Base-by-base conservation (phyloP, 768 basidiomycete genomes). In the Pleurotus djamor region DNA sequence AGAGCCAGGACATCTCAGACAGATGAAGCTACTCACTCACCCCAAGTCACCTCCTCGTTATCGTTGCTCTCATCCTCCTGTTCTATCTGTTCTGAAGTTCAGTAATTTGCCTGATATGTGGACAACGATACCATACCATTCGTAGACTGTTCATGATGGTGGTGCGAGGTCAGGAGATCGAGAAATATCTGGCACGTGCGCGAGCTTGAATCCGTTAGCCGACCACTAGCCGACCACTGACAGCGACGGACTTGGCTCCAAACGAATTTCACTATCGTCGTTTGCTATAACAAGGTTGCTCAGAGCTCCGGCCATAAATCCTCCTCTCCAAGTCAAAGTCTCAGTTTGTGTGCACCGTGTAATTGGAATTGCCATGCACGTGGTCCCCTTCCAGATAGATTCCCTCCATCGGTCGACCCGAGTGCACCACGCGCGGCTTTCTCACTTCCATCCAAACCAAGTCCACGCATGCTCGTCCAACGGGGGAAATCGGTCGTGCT, bases 41-140 rank as follows among this genome's bases (percentile, higher is more conserved):
- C 92, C 92, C 91, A 93, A 37, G 90, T 91, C 51, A 94, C 92
- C 69, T 94, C 90, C 17, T 83, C 82, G 14, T 80, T 79, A 60
- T 91, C 87, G 52, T 90, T 87, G 54, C 74, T 80, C 72, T 93
- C 92, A 59, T 93, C 91, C 65, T 90, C 85, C 59, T 86, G 85
- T 65, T 86, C 82, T 64, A 93, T 76, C 91, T 92, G 67, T 57
- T 50, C 55, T 28, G 34, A 16, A 33, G 35, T 16, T 48, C 16
- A 48, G 48, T 57, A 59, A 60, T 59, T 59, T 37, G 48, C 48
- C n/a, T 10, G 41, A 47, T 2, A 9, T n/a, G 10, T 64, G 55
- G 28, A 35, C 33, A 37, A 8, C 14, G 44, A 6, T 12, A 58
- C 28, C n/a, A 72, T 66, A 86, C 85, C 83, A 86, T 85, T 45